Evolutionary conservation across 2,329 filamentous ascomycete genomes (phyloP).

Genomic region (Calonectria fujianensis): DNA sequence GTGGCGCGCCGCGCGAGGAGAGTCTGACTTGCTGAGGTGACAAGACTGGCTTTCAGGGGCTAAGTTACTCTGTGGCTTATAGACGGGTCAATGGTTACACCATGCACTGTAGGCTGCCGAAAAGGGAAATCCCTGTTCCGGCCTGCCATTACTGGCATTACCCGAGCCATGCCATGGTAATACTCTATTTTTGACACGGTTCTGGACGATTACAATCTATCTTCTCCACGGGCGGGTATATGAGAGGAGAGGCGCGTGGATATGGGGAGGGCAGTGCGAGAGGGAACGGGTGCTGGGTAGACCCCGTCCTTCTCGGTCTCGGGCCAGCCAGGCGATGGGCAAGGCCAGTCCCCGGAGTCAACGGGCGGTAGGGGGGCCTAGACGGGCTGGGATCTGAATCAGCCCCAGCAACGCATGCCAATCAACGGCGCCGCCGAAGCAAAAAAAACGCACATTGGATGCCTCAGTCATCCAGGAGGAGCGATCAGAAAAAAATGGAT

Average conservation of each 20-base stretch:
- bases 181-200: slow-evolving; percentile 15
- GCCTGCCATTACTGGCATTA: slow-evolving; percentile 19
- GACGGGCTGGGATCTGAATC: background rate
- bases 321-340: slow-evolving; percentile 11
- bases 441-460: slow-evolving; percentile 8
- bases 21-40: slow-evolving; percentile 25
- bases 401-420: slow-evolving; percentile 30
- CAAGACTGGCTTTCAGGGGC: slow-evolving; percentile 24
- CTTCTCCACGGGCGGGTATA: slow-evolving; percentile 15
- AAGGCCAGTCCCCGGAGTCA: background rate
- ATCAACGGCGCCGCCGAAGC: slow-evolving; percentile 27
- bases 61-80: background rate
- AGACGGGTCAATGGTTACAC: background rate
- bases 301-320: slow-evolving; percentile 4
- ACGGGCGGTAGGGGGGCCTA: slow-evolving; percentile 27
- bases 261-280: slow-evolving; percentile 33
- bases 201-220: slow-evolving; percentile 27
- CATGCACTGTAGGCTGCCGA: slow-evolving; percentile 5
- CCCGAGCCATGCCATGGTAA: slow-evolving; percentile 1
- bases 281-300: background rate
- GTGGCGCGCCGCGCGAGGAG: slow-evolving; percentile 24
- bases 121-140: slow-evolving; percentile 9
- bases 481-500: slow-evolving; percentile 1
- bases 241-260: slow-evolving; percentile 22
- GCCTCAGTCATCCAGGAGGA: slow-evolving; percentile 25